Conservation (phyloP, 768 basidiomycete species). For the Psilocybe subaeruginosa region DNA sequence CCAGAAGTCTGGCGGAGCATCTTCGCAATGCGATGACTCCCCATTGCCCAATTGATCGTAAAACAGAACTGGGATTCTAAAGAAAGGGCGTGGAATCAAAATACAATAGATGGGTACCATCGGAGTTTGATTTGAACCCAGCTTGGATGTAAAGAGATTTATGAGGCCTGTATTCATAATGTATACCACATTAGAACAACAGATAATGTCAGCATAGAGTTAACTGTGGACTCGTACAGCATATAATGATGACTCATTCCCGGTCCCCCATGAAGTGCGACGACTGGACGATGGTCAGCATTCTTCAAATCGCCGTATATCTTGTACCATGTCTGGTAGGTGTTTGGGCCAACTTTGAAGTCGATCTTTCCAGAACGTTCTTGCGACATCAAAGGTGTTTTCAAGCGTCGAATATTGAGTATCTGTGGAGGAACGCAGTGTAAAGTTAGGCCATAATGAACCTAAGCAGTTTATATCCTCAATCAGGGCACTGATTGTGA, state of each 20-base stretch:
- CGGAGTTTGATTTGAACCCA: neutral
- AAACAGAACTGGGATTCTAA: conserved; percentile 40
- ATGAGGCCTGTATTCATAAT: neutral
- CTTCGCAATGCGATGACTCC: conserved; percentile 48
- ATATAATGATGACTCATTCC: conserved; percentile 26
- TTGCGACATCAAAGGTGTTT: neutral
- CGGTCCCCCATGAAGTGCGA: conserved; percentile 54
- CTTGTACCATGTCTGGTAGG: conserved; percentile 46
- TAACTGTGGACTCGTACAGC: neutral
- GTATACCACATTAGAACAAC: neutral
- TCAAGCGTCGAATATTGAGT: too few species aligned
- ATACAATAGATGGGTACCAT: neutral
- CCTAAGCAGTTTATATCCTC: too few species aligned
- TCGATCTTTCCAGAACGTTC: neutral
- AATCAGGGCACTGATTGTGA: too few species aligned
- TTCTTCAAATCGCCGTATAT: conserved; percentile 40
- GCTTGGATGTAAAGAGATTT: neutral
- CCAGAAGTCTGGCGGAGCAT: conserved; percentile 46
- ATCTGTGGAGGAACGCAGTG: too few species aligned
- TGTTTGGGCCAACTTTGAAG: conserved; percentile 15
- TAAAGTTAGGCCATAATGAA: too few species aligned
- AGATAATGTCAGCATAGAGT: neutral
- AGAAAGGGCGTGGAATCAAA: neutral
- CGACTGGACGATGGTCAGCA: conserved; percentile 29
- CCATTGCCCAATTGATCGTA: conserved; percentile 58